Evolutionary conservation across 2,329 filamentous ascomycete genomes (phyloP).

Genomic region (Claviceps citrina): DNA sequence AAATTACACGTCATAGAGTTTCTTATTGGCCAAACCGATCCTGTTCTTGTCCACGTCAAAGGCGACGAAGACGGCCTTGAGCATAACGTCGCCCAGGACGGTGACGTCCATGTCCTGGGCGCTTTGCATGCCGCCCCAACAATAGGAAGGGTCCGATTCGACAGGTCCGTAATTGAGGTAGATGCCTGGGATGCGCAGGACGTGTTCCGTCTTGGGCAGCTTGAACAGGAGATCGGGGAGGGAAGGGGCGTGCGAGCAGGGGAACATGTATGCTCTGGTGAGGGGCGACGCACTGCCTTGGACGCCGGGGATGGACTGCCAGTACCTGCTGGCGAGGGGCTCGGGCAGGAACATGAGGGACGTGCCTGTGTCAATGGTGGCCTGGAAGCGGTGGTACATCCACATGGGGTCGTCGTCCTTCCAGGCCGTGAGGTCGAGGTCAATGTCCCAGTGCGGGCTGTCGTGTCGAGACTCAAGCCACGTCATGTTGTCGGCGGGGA

Average conservation of each 20-base stretch:
- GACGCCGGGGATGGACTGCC: constrained; percentile 34
- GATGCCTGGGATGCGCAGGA: constrained; percentile 37
- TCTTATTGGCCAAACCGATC: constrained; percentile 31
- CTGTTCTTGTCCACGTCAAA: constrained; percentile 39
- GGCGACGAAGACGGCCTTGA: constrained; percentile 63
- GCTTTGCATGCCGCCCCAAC: constrained; percentile 64
- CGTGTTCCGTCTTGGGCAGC: constrained; percentile 32
- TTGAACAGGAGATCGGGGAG: constrained; percentile 44
- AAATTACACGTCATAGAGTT: constrained; percentile 13
- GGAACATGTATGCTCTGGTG: constrained; percentile 38
- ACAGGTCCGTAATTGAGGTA: constrained; percentile 40
- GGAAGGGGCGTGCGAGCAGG: constrained; percentile 34
- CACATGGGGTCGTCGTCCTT: constrained; percentile 34
- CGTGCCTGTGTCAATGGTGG: constrained; percentile 55
- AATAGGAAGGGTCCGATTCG: constrained; percentile 34
- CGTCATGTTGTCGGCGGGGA: constrained; percentile 25
- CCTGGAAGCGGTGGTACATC: constrained; percentile 29
- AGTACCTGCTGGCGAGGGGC: constrained; percentile 44
- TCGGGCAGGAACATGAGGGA: constrained; percentile 47
- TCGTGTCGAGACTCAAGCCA: constrained; percentile 23
- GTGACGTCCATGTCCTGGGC: constrained; percentile 31
- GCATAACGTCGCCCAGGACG: constrained; percentile 65
- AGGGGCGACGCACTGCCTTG: constrained; percentile 31
- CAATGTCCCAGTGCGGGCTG: constrained; percentile 25
- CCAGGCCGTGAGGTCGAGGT: constrained; percentile 33